These are phyloP conservation scores for Lepidopterella palustris DNA, from an alignment of 495 filamentous ascomycete species.

Conservation along the genomic window DNA sequence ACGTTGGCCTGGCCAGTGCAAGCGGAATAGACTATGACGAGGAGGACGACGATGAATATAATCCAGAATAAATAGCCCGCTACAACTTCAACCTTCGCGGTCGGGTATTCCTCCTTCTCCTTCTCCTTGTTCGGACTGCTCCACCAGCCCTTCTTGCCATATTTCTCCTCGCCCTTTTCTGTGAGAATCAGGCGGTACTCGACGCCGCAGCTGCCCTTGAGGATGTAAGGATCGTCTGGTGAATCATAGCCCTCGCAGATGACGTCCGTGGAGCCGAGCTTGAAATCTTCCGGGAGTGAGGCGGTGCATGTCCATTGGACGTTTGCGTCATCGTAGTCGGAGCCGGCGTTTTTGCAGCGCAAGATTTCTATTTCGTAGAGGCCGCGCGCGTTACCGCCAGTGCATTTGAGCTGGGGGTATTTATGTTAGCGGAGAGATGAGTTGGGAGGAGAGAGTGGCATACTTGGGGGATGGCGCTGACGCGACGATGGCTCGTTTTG, in stretches of 20 bases:
- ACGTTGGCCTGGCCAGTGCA: conserved; percentile 28
- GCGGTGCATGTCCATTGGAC: conserved; percentile 88
- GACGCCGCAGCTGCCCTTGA: conserved; percentile 87
- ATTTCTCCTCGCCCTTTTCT: conserved; percentile 67
- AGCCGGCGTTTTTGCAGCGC: conserved; percentile 80
- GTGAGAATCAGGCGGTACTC: conserved; percentile 84
- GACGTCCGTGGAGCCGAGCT: conserved; percentile 85
- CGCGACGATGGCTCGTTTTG: conserved; percentile 67
- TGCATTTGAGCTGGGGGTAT: conserved; percentile 59
- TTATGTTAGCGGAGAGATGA: conserved; percentile 1
- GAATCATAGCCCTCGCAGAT: conserved; percentile 81
- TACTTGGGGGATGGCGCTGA: conserved; percentile 67
- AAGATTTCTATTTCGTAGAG: conserved; percentile 71
- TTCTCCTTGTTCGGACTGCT: conserved; percentile 19
- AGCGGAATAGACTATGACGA: conserved; percentile 47
- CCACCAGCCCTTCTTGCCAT: conserved; percentile 32
- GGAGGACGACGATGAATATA: conserved; percentile 21
- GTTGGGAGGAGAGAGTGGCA: background rate
- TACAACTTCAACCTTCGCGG: background rate
- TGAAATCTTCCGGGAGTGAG: conserved; percentile 71
- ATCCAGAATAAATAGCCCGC: conserved; percentile 7
- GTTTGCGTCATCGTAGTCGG: conserved; percentile 39
- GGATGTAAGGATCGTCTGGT: conserved; percentile 70
- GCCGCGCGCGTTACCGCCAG: conserved; percentile 55
- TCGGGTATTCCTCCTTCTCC: conserved; percentile 11